phyloP scores from a whole-genome alignment of 2,329 filamentous ascomycete genomes.

The Aspergillus hiratsukae region DNA sequence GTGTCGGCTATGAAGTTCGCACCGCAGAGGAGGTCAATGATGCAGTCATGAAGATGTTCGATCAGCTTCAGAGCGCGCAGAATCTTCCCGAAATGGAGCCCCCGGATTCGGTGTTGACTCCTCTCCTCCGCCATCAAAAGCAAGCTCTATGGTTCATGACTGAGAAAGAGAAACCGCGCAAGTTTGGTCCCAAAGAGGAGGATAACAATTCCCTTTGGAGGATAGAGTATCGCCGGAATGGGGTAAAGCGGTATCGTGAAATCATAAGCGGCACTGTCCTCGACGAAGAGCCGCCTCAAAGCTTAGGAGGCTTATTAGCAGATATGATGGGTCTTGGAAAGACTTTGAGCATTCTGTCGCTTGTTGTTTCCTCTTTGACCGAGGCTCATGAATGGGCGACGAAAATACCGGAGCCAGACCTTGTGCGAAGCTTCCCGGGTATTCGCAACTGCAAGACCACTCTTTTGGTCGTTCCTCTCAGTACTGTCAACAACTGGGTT shows the following conservation, averaged over 20 bases:
- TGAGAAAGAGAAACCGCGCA: constrained; percentile 64
- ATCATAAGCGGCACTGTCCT: constrained; percentile 74
- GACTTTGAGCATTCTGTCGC: constrained; percentile 76
- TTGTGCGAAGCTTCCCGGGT: constrained; percentile 27
- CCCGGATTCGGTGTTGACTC: constrained; percentile 56
- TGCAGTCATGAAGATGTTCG: constrained; percentile 83
- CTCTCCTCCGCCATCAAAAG: constrained; percentile 79
- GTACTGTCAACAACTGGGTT: constrained; percentile 91
- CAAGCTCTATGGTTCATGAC: constrained; percentile 86
- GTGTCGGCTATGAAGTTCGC: constrained; percentile 45
- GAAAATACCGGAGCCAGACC: constrained; percentile 44
- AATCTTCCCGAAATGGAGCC: constrained; percentile 71
- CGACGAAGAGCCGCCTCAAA: constrained; percentile 58
- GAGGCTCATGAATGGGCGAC: constrained; percentile 61
- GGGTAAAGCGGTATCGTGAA: constrained; percentile 67
- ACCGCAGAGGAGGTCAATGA: constrained; percentile 82
- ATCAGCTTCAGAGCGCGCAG: constrained; percentile 71
- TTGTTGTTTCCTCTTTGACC: constrained; percentile 63
- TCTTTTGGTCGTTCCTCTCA: constrained; percentile 81
- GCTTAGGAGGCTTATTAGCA: constrained; percentile 69
- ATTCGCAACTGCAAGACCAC: constrained; percentile 70
- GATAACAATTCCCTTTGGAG: constrained; percentile 75
- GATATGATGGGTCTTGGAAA: constrained; percentile 91
- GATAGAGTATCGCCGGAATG: constrained; percentile 51
- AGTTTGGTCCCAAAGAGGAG: constrained; percentile 55